phyloP scores from a whole-genome alignment of 2,329 filamentous ascomycete genomes.

The Clathrospora elynae region DNA sequence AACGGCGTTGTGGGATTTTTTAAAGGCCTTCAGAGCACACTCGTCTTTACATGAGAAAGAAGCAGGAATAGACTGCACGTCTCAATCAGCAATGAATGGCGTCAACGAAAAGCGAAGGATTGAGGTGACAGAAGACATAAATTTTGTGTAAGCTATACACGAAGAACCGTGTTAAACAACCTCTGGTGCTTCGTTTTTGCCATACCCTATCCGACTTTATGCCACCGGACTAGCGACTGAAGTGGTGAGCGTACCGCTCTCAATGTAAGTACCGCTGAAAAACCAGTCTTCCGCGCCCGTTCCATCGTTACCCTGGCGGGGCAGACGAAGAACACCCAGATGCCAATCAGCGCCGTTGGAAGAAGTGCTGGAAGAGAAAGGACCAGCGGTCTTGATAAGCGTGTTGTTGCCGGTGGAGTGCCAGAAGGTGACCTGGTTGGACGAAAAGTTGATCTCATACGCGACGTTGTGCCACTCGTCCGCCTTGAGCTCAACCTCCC shows the following conservation, averaged over 20 bases:
- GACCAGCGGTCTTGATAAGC: constrained; percentile 63
- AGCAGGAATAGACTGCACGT: no score
- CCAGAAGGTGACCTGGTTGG: constrained; percentile 68
- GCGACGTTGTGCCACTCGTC: constrained; percentile 77
- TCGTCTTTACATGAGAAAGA: no score
- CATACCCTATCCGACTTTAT: no score
- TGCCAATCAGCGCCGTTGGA: constrained; percentile 76
- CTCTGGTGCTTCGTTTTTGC: no score
- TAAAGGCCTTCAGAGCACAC: no score
- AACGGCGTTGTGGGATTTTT: no score
- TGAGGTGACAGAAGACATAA: no score
- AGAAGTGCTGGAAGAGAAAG: constrained; percentile 64
- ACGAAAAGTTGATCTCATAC: constrained; percentile 72
- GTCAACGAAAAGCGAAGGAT: no score
- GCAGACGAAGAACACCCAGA: constrained; percentile 70
- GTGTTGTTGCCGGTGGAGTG: constrained; percentile 67
- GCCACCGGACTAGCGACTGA: constrained; percentile 35
- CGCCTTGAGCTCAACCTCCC: constrained; percentile 65
- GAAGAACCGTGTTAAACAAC: no score
- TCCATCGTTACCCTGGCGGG: constrained; percentile 61
- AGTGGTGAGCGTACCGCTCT: constrained; percentile 57
- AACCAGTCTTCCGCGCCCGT: constrained; percentile 67
- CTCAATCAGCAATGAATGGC: no score
- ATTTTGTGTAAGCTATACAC: not conserved
- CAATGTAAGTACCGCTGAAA: constrained; percentile 73